Base-by-base conservation (phyloP, 257 asterid species). In the Lycium barbarum region DNA sequence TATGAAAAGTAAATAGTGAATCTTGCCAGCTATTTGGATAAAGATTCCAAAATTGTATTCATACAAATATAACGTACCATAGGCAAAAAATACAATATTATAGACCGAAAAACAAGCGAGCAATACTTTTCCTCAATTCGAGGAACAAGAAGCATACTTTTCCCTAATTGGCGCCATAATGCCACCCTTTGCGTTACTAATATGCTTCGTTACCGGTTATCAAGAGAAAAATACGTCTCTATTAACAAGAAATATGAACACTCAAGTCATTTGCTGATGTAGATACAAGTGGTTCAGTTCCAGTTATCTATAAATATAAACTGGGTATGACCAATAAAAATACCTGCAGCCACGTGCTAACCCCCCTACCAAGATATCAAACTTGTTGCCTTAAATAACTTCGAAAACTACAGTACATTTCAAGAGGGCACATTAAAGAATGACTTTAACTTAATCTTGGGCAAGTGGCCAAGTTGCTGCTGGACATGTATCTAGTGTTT, bases 381-480 rank as follows among this genome's bases (percentile, higher is more conserved):
- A 76, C 81, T 51, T 15, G 5, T 67, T 67, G 22, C 74, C 49
- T 67, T 36, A 1, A 36, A 36, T 13, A 35, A 65, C 17, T 65
- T 26, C 17, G 1, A 65, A 26, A 65, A 36, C 13, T 68, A 68
- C 22, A 36, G 6, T 68, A 68, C 22, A 35, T 67, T 67, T 67
- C 47, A 67, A 45, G 10, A 66, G 15, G 74, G 74, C 6, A 66
- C 49, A 68, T 68, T 7, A 7, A 36, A 38, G 20, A 68, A 38
- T 15, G 53, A 68, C n/a, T 7, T 15, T 38, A 2, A 68, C 53
- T 17, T 68, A 4, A 3, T 14, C 9, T 51, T 13, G 7, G 47
- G 2, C 82, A 78, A 78, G 15, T 78, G 82, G 82, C 47, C 82
- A 76, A 51, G 49, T 74, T 22, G 81, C 40, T 51, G 81, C 81